These are phyloP conservation scores for Xylariaceae sp. DNA, from an alignment of 2,329 filamentous ascomycete genomes.

Conservation along the genomic window DNA sequence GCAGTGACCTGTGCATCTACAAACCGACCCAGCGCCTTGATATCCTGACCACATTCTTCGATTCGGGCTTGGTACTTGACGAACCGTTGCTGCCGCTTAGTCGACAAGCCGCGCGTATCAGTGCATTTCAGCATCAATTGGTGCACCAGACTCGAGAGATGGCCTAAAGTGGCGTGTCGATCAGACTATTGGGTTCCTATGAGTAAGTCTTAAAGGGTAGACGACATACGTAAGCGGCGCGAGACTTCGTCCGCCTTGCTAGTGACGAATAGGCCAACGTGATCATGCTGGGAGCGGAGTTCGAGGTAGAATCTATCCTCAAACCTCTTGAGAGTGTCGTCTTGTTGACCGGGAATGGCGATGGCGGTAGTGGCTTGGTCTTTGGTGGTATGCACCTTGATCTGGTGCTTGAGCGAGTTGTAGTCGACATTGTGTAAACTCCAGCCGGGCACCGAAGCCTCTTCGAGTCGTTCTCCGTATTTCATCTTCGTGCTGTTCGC, in stretches of 20 bases:
- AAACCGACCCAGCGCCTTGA: constrained; percentile 70
- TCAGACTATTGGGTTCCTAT: not conserved
- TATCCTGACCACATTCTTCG: constrained; percentile 71
- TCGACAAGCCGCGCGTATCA: constrained; percentile 44
- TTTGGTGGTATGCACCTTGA: constrained; percentile 79
- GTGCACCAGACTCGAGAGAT: constrained; percentile 56
- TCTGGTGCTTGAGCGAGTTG: constrained; percentile 83
- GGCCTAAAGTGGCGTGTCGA: constrained; percentile 45
- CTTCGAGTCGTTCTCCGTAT: constrained; percentile 76
- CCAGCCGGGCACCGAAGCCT: constrained; percentile 83
- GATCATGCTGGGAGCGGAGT: constrained; percentile 76
- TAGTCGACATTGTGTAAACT: constrained; percentile 87
- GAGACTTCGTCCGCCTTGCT: constrained; percentile 83
- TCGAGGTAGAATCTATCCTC: constrained; percentile 75
- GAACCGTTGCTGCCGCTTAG: constrained; percentile 59
- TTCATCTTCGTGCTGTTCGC: constrained; percentile 61
- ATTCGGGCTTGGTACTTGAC: constrained; percentile 61
- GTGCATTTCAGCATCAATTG: constrained; percentile 55
- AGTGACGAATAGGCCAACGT: constrained; percentile 77
- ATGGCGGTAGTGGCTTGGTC: constrained; percentile 70
- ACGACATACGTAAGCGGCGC: constrained; percentile 67
- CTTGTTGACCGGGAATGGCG: constrained; percentile 74
- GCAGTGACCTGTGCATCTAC: constrained; percentile 75
- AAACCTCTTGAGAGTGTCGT: constrained; percentile 65
- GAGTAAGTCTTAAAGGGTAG: not conserved